A percentile compares a stretch with the other conserved stretches of the same genome.
These are phyloP conservation scores for Avena sativa DNA, from an alignment of 176 grass and related monocot genomes.

Conservation along the genomic window DNA sequence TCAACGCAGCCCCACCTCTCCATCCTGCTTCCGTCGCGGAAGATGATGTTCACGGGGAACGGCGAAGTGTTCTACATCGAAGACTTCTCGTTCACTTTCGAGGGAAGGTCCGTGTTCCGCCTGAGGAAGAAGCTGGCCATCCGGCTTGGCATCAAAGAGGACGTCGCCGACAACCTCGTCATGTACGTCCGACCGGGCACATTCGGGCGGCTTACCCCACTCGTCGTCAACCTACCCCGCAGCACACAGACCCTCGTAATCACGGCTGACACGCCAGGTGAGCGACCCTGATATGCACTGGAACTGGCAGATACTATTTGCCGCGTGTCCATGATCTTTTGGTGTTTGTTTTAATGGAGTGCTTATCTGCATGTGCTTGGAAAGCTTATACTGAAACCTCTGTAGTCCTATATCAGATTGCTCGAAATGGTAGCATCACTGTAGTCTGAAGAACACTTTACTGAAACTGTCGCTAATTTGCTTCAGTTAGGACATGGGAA, in stretches of 20 bases:
- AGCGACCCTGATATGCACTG: neutral
- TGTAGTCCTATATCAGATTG: neutral
- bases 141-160: neutral
- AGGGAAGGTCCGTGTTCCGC: neutral
- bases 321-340: neutral
- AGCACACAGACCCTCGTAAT: neutral
- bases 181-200: neutral
- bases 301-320: neutral
- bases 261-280: neutral
- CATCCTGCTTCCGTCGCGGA: neutral
- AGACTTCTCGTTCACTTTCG: neutral
- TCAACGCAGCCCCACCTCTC: neutral
- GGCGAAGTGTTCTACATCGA: neutral
- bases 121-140: neutral
- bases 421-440: neutral
- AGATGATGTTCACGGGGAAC: neutral
- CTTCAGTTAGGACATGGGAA: neutral
- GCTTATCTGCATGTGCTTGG: neutral
- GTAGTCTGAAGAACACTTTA: neutral
- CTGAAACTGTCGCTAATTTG: neutral
- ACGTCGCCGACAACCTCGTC: neutral
- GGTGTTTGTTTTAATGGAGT: neutral
- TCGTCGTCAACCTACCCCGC: constrained; percentile 34
- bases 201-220: constrained; percentile 33
- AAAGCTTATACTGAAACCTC: neutral